Conservation (phyloP, 176 grass and related monocot genomes). For the Eremochloa ophiuroides region DNA sequence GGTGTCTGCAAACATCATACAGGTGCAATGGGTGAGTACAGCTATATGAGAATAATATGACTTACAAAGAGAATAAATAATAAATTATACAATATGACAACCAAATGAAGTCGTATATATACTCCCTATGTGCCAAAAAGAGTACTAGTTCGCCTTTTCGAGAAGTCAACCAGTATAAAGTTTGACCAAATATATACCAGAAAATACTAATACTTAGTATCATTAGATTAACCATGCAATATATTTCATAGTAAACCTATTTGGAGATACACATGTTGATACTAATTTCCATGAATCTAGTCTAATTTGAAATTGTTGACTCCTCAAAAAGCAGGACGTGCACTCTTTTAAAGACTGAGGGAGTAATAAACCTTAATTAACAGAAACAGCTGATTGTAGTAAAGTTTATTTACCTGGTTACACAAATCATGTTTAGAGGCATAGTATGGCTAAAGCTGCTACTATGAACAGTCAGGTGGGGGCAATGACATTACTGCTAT, state of each 20-base stretch:
- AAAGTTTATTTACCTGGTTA: neutral
- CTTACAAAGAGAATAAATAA: neutral
- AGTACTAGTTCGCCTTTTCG: too few species aligned
- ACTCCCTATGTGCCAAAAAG: too few species aligned
- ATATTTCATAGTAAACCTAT: neutral
- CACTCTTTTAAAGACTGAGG: neutral
- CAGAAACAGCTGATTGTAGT: neutral
- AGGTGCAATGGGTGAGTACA: neutral
- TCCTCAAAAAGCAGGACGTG: neutral
- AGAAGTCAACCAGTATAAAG: too few species aligned
- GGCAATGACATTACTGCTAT: neutral
- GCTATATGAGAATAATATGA: neutral
- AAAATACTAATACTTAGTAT: too few species aligned
- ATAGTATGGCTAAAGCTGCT: neutral
- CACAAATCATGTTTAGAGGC: neutral
- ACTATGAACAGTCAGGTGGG: neutral
- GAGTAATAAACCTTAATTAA: too few species aligned
- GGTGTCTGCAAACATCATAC: conserved; percentile 55
- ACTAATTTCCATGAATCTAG: neutral
- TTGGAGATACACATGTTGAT: neutral
- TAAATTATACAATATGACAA: too few species aligned
- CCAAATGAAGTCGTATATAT: too few species aligned
- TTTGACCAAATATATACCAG: neutral
- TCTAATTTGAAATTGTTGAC: neutral
- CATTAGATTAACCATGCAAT: neutral